Evolutionary conservation across 139 green algal species (phyloP).

Genomic region (Tetradesmus lagerheimii): DNA sequence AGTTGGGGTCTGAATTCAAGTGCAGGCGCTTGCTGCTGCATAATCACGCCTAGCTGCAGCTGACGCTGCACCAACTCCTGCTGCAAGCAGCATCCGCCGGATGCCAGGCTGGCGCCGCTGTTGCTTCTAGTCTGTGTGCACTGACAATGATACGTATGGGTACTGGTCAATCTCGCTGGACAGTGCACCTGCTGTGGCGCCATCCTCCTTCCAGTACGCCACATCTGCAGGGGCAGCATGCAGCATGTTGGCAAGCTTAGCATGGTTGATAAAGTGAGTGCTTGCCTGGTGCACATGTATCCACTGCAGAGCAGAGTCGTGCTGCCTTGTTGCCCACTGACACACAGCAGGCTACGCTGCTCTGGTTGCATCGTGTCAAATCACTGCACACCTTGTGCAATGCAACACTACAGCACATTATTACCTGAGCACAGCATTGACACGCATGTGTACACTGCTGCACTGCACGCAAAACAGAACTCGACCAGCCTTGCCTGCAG

Average conservation of each 20-base stretch:
- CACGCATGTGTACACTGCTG: too few species aligned
- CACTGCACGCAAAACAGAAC: too few species aligned
- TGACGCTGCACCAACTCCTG: background rate
- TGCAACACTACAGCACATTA: too few species aligned
- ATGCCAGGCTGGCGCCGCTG: too few species aligned
- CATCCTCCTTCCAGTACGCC: conserved; percentile 70
- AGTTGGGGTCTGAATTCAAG: background rate
- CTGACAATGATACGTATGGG: conserved; percentile 89
- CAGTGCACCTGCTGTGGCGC: conserved; percentile 52
- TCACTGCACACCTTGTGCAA: too few species aligned
- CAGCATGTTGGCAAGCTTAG: background rate
- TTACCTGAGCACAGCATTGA: too few species aligned
- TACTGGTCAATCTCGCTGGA: conserved; percentile 71
- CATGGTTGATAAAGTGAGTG: background rate
- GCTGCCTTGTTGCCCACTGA: too few species aligned
- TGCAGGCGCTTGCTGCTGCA: background rate
- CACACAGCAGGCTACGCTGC: too few species aligned
- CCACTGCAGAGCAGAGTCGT: background rate
- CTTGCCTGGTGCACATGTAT: too few species aligned
- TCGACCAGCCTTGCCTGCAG: too few species aligned
- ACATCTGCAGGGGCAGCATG: conserved; percentile 27
- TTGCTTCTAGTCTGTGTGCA: conserved; percentile 73
- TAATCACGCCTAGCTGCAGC: background rate
- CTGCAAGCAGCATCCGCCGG: too few species aligned
- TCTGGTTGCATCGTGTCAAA: too few species aligned